Conservation (phyloP, 139 green algal genomes). For the Micromonas pusilla region DNA sequence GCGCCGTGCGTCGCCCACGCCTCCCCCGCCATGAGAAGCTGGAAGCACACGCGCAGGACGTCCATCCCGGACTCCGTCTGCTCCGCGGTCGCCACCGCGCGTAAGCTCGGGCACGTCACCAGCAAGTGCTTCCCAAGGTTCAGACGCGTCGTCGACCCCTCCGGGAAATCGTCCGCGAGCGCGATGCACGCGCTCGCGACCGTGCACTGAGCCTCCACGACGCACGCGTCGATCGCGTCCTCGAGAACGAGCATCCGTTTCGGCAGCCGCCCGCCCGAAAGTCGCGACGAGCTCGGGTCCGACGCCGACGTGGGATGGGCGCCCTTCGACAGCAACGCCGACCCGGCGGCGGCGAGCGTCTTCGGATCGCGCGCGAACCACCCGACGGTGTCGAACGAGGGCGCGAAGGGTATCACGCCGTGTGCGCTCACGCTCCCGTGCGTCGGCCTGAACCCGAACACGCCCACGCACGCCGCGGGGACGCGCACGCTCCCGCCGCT, state of each 20-base stretch:
- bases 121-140: not conserved
- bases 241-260: not conserved
- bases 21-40: not conserved
- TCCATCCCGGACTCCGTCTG: not conserved
- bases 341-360: not conserved
- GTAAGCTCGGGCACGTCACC: not conserved
- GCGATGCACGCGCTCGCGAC: not conserved
- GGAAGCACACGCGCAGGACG: not conserved
- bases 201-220: not conserved
- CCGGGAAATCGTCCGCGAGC: not conserved
- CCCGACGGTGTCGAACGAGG: slow-evolving; percentile 36
- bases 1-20: not conserved
- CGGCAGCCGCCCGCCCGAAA: not conserved
- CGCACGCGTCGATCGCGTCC: not conserved
- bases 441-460: slow-evolving; percentile 78
- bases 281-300: not conserved
- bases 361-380: slow-evolving; percentile 4
- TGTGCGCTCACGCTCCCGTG: slow-evolving; percentile 53
- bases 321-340: not conserved
- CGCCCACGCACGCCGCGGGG: slow-evolving; percentile 73
- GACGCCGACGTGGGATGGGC: too few relatives aligned
- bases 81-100: not conserved
- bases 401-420: slow-evolving; percentile 59
- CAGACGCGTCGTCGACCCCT: not conserved
- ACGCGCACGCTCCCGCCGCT: slow-evolving; percentile 82